These are phyloP conservation scores for Yarrowia sp. DNA, from an alignment of 805 yeast species.

Conservation along the genomic window DNA sequence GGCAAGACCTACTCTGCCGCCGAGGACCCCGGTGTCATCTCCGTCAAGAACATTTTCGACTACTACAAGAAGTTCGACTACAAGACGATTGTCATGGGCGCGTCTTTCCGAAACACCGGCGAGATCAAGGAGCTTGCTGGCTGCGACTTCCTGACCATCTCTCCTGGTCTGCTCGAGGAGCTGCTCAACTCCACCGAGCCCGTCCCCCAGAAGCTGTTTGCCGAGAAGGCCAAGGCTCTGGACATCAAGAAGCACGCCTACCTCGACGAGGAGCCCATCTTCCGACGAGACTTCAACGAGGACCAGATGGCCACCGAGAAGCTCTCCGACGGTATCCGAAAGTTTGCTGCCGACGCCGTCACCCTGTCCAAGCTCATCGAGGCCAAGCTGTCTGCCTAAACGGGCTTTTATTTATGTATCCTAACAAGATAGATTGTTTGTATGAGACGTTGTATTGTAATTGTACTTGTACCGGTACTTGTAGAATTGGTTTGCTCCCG, in stretches of 20 bases:
- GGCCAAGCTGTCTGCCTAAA: constrained; percentile 26
- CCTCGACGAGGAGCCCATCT: constrained; percentile 80
- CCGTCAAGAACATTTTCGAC: constrained; percentile 87
- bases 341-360: constrained; percentile 88
- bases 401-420: constrained; percentile 19
- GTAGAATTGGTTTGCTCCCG: neutral
- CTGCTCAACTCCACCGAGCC: constrained; percentile 71
- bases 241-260: constrained; percentile 69
- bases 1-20: constrained; percentile 80
- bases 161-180: constrained; percentile 90
- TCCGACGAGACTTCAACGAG: constrained; percentile 89
- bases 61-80: constrained; percentile 97
- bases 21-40: constrained; percentile 92
- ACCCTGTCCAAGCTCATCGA: constrained; percentile 53
- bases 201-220: constrained; percentile 80
- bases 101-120: constrained; percentile 96
- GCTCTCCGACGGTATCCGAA: constrained; percentile 96
- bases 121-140: constrained; percentile 98
- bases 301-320: constrained; percentile 99
- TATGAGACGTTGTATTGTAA: too few relatives aligned
- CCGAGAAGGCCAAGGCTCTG: constrained; percentile 54
- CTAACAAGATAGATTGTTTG: constrained; percentile 18
- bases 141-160: constrained; percentile 90
- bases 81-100: constrained; percentile 99
- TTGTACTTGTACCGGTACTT: neutral